phyloP scores from a whole-genome alignment of 1,139 yeast genomes.

The Geotrichum reessii region DNA sequence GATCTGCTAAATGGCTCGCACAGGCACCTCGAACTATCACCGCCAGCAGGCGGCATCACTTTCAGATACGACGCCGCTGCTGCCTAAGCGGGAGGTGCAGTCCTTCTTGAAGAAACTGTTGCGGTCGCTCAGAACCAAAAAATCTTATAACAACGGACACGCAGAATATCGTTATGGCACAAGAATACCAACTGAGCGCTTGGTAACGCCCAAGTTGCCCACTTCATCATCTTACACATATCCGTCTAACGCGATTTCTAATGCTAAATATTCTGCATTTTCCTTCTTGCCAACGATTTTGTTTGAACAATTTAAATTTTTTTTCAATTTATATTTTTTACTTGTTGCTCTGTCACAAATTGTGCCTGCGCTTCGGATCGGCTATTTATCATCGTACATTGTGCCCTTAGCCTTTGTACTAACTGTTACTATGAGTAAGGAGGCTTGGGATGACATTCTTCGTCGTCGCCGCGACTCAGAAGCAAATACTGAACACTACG shows the following conservation, averaged over 20 bases:
- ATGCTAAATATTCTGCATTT: slow-evolving; percentile 87
- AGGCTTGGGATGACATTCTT: slow-evolving; percentile 88
- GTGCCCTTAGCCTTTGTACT: slow-evolving; percentile 93
- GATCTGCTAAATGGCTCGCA: not conserved
- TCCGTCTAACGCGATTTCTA: slow-evolving; percentile 80
- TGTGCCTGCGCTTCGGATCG: slow-evolving; percentile 86
- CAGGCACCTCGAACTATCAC: not conserved
- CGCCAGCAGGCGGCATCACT: not conserved
- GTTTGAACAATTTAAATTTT: slow-evolving; percentile 94
- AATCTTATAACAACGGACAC: not conserved
- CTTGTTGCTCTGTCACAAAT: slow-evolving; percentile 91
- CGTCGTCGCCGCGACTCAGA: slow-evolving; percentile 87
- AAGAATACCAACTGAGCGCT: not conserved
- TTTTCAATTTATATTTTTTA: slow-evolving; percentile 86
- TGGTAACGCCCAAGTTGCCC: not conserved
- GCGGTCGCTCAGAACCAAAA: not conserved
- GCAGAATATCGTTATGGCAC: not conserved
- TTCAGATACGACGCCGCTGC: not conserved
- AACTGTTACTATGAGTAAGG: slow-evolving; percentile 89
- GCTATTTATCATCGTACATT: slow-evolving; percentile 85
- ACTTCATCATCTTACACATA: slow-evolving; percentile 31
- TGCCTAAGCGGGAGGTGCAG: not conserved
- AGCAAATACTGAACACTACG: slow-evolving; percentile 77
- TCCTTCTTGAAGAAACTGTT: not conserved
- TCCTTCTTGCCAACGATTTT: slow-evolving; percentile 84